Base-by-base conservation (phyloP, 176 grass and related monocot species). In the Carex parvula region DNA sequence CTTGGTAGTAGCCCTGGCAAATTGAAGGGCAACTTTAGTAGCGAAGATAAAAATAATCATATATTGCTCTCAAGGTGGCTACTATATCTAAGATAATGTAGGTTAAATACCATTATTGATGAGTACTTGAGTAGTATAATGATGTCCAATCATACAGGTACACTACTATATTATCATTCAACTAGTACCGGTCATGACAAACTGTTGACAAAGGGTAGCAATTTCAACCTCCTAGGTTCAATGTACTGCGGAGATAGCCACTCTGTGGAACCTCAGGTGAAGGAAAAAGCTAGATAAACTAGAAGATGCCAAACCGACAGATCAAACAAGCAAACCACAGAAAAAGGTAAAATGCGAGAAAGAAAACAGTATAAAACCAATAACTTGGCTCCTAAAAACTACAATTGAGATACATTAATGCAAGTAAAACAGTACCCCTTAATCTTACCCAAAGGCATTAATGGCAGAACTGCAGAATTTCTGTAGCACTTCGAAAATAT, bases 381-480 rank as follows among this genome's bases (percentile, higher is more conserved):
- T 42, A 77, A 89, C n/a, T 77, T 60, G 1, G 68, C 8, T 1
- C 71, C 57, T 35, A 77, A 29, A 13, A 33, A 5, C n/a, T 55
- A 48, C 60, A 9, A 68, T 37, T 35, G 76, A 30, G 24, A 33
- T 64, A 42, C 13, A 82, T 64, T n/a, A 8, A 64, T 9, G 10
- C 12, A 82, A 84, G 54, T 83, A 67, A 59, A 39, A 33, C 12
- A 87, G 64, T 66, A 86, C 42, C 57, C 64, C 6, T 56, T 8
- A 29, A 37, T 81, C 60, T 29, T 89, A 94, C 94, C 92, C 86
- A 78, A 89, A 89, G 75, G 81, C 78, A 70, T n/a, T 3, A 26
- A 94, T 65, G n/a, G 83, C 80, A 79, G 78, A 87, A 91, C 92
- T 86, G 63, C 79, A 90, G 32, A 91, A 94, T 55, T 88, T 80